These are phyloP conservation scores for Physocladia obscura DNA, from an alignment of 192 early-diverging fungal species.

Conservation along the genomic window DNA sequence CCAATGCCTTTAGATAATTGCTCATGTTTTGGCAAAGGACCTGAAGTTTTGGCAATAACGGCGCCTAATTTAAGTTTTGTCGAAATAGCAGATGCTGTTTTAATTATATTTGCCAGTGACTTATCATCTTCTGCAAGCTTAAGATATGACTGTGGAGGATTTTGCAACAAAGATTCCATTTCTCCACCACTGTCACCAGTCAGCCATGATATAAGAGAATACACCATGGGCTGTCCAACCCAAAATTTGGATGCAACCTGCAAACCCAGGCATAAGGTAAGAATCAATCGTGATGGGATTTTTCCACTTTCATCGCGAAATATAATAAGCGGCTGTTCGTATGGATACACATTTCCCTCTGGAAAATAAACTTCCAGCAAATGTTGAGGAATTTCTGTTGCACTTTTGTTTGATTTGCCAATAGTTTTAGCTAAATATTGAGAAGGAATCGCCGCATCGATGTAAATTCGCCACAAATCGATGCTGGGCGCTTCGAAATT, in stretches of 20 bases:
- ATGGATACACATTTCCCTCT: conserved; percentile 34
- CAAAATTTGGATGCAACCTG: conserved; percentile 3
- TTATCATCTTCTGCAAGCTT: conserved; percentile 9
- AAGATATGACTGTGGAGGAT: conserved; percentile 13
- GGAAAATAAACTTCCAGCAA: conserved; percentile 38
- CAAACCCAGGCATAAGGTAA: conserved; percentile 6
- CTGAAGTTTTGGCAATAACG: background rate
- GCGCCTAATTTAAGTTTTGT: background rate
- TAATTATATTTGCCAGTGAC: background rate
- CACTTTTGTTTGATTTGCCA: background rate
- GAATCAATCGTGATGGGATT: background rate
- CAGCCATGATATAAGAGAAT: conserved; percentile 22
- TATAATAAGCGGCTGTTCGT: conserved; percentile 31
- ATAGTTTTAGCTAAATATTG: conserved; percentile 13
- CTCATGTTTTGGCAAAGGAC: conserved; percentile 10
- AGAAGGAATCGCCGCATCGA: conserved; percentile 28
- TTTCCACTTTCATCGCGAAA: conserved; percentile 24
- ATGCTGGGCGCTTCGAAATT: conserved; percentile 40
- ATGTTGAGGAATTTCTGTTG: conserved; percentile 1
- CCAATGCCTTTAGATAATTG: conserved; percentile 14
- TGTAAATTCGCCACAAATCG: conserved; percentile 7
- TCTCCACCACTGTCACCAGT: conserved; percentile 28
- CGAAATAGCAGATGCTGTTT: background rate
- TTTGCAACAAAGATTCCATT: conserved; percentile 1
- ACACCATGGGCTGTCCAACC: conserved; percentile 31